Evolutionary conservation across 257 asterid genomes (phyloP), one percentile per base, ranked within the genome.

Genomic region (Ballota nigra): DNA sequence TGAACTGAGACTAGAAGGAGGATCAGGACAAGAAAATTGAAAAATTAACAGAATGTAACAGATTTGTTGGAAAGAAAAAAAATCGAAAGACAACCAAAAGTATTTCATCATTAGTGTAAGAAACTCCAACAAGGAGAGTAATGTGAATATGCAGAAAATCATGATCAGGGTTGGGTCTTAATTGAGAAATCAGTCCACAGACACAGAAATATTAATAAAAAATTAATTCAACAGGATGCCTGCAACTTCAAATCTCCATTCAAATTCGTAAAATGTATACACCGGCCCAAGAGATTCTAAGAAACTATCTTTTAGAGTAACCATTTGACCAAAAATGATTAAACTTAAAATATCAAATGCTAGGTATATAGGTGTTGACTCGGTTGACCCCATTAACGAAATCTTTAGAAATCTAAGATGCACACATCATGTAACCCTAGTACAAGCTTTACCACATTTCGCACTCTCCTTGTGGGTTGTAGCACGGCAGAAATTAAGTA

Each of bases 321-420:
- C 22, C 59, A 51, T 63, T 34, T 24, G 28, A 49, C n/a, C n/a
- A n/a, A n/a, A n/a, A n/a, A n/a, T n/a, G n/a, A n/a, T n/a, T n/a
- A n/a, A n/a, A n/a, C n/a, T n/a, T n/a, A n/a, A n/a, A n/a, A n/a
- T n/a, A n/a, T n/a, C n/a, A n/a, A n/a, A n/a, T n/a, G n/a, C n/a
- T n/a, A n/a, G n/a, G n/a, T n/a, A n/a, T n/a, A 33, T 3, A 33
- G 63, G 63, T 51, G 72, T 73, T 74, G 79, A 79, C 79, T 63
- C 28, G 74, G 75, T 59, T 66, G 80, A 75, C 77, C 66, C 34
- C 53, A 75, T 31, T 47, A 67, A 66, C 73, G n/a, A n/a, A n/a
- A n/a, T n/a, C n/a, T n/a, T n/a, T n/a, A n/a, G n/a, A n/a, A 22
- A 10, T 16, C 33, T n/a, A n/a, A 23, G 33, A 72, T 33, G 41